These are phyloP conservation scores for Yamagishiella unicocca DNA, from an alignment of 139 green algal species.

Conservation along the genomic window DNA sequence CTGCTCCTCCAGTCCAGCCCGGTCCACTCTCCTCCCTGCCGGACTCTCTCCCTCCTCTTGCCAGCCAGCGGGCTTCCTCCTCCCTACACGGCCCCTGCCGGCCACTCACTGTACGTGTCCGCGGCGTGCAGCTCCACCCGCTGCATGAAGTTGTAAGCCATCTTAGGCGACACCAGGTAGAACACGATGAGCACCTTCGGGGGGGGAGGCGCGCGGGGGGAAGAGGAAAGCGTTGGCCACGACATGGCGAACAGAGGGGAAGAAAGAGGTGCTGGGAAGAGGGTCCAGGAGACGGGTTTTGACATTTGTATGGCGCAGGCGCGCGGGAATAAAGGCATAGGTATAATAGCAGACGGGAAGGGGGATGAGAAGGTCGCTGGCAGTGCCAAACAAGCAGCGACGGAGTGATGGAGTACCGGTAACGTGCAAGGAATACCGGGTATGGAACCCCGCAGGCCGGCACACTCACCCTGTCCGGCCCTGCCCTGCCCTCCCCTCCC, in stretches of 20 bases:
- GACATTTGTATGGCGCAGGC: too few relatives aligned
- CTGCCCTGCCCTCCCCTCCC: background rate
- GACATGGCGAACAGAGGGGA: too few relatives aligned
- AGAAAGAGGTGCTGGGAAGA: background rate
- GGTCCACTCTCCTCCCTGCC: background rate
- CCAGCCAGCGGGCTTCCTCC: background rate
- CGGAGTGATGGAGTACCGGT: too few relatives aligned
- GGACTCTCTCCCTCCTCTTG: background rate
- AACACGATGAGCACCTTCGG: constrained; percentile 72
- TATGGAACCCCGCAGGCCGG: too few relatives aligned
- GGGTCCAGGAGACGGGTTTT: too few relatives aligned
- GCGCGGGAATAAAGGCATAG: too few relatives aligned
- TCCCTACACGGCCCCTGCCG: background rate
- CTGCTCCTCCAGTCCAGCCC: background rate
- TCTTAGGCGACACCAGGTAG: constrained; percentile 85
- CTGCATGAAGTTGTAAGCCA: constrained; percentile 94
- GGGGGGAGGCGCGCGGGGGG: too few relatives aligned
- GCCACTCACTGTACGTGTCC: constrained; percentile 85
- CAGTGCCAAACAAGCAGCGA: too few relatives aligned
- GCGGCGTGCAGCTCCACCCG: constrained; percentile 82
- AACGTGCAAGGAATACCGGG: too few relatives aligned
- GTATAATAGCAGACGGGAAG: too few relatives aligned
- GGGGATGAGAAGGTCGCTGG: too few relatives aligned
- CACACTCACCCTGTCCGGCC: background rate
- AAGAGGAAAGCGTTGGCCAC: too few relatives aligned